phyloP scores from a whole-genome alignment of 2,329 filamentous ascomycete species.

The Penicillium brasilianum region DNA sequence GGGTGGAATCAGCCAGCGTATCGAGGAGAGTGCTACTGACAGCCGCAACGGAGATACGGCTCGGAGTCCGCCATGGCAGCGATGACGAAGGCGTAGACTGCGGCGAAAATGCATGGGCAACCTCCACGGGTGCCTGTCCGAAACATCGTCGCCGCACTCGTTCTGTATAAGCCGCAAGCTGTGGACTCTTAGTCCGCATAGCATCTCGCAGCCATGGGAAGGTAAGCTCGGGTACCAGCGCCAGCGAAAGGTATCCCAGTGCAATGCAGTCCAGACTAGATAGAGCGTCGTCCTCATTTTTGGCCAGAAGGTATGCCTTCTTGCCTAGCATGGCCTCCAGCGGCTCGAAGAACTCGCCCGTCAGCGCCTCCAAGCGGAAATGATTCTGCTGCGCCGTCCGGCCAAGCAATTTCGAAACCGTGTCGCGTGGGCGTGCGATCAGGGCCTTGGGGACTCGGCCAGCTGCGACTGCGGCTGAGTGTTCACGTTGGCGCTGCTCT shows the following conservation, averaged over 20 bases:
- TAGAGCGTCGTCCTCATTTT: slow-evolving; percentile 47
- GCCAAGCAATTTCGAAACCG: slow-evolving; percentile 66
- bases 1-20: slow-evolving; percentile 44
- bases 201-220: slow-evolving; percentile 66
- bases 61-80: slow-evolving; percentile 45
- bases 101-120: slow-evolving; percentile 31
- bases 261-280: slow-evolving; percentile 78
- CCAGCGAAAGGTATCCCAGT: slow-evolving; percentile 78
- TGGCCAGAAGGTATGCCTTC: slow-evolving; percentile 61
- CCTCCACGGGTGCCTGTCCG: slow-evolving; percentile 34
- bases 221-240: slow-evolving; percentile 66
- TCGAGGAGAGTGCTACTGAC: slow-evolving; percentile 43
- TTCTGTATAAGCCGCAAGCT: slow-evolving; percentile 52
- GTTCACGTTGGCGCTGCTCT: slow-evolving; percentile 46
- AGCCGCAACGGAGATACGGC: slow-evolving; percentile 38
- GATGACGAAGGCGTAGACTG: slow-evolving; percentile 22
- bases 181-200: slow-evolving; percentile 57
- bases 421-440: slow-evolving; percentile 61
- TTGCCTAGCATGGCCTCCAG: slow-evolving; percentile 66
- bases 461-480: slow-evolving; percentile 45
- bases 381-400: slow-evolving; percentile 71
- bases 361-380: slow-evolving; percentile 77
- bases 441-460: slow-evolving; percentile 55
- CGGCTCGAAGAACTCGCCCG: slow-evolving; percentile 72
- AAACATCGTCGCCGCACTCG: slow-evolving; percentile 46